Evolutionary conservation across 108 stramenopile species (phyloP), one percentile per base, ranked within the genome.

Genomic region (Cyclotella kingstonii): DNA sequence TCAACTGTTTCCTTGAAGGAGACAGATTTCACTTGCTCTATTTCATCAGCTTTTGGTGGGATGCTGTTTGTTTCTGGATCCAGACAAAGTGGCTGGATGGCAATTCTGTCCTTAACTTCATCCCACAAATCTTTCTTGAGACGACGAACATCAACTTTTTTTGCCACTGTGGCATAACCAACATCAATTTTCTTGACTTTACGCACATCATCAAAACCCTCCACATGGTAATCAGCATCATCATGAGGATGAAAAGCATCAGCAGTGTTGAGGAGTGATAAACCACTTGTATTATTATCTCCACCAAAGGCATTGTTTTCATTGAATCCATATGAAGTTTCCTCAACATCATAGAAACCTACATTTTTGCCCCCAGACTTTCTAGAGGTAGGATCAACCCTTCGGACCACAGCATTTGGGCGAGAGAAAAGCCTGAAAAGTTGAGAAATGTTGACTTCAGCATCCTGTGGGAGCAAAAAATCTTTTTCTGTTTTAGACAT

Each of bases 101-200:
- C 48, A 52, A 61, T 68, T 39, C 59, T 63, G 21, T 61, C 45
- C 61, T 95, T 84, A 8, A 95, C 69, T 35, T 95, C 88, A n/a
- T 49, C 56, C 94, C 94, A 95, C 26, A 95, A 58, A 63, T 95
- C 90, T 12, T 65, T 51, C 79, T 95, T 95, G 18, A 95, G 80
- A 31, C 84, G 78, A 62, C 85, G 88, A 4, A 95, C 94, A 49
- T 95, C 94, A 23, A 95, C 94, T 68, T 95, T 95, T 70, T 91
- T 91, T 34, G 90, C 90, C 7, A 86, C 73, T 2, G 85, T 89
- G 12, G 94, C 94, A 63, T 91, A 91, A 22, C 81, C 84, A 15
- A 95, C 79, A 22, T 77, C 66, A 46, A 95, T 73, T 76, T 90
- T 95, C 38, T 95, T 80, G 18, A 95, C 87, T 53, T 87, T 88